A percentile compares a stretch with the other conserved stretches of the same genome.
Conservation (phyloP, 106 monocot genomes). For the Posidonia australis region DNA sequence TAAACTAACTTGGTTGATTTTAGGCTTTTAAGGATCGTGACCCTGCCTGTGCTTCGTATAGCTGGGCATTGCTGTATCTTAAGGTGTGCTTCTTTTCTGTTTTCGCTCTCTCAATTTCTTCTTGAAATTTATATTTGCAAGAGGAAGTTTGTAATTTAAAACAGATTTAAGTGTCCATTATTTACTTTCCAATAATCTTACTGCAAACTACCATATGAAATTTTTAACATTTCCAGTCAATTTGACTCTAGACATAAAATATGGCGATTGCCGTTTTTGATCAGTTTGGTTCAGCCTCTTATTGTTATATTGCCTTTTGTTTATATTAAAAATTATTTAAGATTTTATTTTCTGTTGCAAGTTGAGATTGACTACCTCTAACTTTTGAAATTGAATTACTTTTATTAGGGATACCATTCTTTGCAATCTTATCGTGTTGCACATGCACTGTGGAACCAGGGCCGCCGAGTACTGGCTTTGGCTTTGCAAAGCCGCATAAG, state of each 20-base stretch:
- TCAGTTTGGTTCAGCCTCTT: neutral
- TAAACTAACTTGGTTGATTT: neutral
- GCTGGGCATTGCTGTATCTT: conserved; percentile 77
- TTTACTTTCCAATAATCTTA: too few relatives aligned
- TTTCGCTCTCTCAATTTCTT: neutral
- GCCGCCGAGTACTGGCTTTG: conserved; percentile 71
- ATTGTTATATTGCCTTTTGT: neutral
- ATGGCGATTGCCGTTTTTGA: too few relatives aligned
- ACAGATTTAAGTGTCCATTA: too few relatives aligned
- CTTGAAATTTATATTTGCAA: too few relatives aligned
- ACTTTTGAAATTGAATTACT: neutral
- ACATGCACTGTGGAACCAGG: conserved; percentile 91
- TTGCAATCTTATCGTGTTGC: conserved; percentile 84
- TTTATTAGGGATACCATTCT: conserved; percentile 74
- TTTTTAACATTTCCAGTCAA: neutral
- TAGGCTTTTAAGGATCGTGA: conserved; percentile 90
- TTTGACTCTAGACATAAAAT: neutral
- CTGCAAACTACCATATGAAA: neutral
- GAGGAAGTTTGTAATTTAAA: too few relatives aligned
- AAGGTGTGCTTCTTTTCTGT: conserved; percentile 39
- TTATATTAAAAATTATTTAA: neutral
- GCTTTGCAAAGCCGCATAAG: conserved; percentile 93
- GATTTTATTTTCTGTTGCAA: too few relatives aligned
- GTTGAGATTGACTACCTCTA: too few relatives aligned
- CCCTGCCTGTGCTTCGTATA: conserved; percentile 77